Percentiles rank a stretch among this genome's conserved stretches.
phyloP scores from a whole-genome alignment of 1,284 basidiomycete genomes.

The Serendipita sp. region DNA sequence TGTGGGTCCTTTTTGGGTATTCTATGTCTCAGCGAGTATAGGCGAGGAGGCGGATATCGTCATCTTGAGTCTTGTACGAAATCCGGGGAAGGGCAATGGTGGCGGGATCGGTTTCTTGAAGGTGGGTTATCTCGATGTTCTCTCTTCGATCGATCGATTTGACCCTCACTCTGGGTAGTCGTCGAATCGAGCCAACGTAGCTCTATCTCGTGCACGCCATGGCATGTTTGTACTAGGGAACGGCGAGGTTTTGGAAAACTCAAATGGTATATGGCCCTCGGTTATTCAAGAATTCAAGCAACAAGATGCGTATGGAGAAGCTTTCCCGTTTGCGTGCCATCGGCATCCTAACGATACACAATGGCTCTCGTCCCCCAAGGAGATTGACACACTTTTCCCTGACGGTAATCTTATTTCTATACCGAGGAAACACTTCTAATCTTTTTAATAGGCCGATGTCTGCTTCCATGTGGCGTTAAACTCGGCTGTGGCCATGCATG shows the following conservation, averaged over 20 bases:
- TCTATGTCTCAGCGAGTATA: conserved; percentile 18
- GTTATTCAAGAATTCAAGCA: conserved; percentile 42
- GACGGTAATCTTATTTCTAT: conserved; percentile 28
- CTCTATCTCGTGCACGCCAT: conserved; percentile 57
- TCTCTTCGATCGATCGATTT: background rate
- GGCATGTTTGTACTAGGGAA: conserved; percentile 63
- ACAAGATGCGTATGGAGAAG: conserved; percentile 33
- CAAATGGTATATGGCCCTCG: conserved; percentile 43
- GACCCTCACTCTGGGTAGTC: conserved; percentile 13
- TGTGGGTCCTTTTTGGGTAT: conserved; percentile 18
- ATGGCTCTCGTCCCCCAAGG: conserved; percentile 35
- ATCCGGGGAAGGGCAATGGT: conserved; percentile 35
- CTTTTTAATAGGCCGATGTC: conserved; percentile 40
- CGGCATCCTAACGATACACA: conserved; percentile 35
- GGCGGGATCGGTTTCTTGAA: conserved; percentile 55
- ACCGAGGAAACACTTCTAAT: background rate
- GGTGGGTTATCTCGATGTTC: conserved; percentile 54
- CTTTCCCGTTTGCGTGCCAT: conserved; percentile 43
- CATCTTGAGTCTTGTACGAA: conserved; percentile 57
- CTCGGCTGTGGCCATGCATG: conserved; percentile 60
- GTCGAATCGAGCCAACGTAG: conserved; percentile 33
- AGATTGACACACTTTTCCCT: conserved; percentile 39
- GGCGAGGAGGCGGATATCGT: conserved; percentile 33
- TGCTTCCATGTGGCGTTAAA: conserved; percentile 37
- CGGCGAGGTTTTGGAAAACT: conserved; percentile 31